phyloP scores from a whole-genome alignment of 441 rosid genomes.

The Pelargonium australe region DNA sequence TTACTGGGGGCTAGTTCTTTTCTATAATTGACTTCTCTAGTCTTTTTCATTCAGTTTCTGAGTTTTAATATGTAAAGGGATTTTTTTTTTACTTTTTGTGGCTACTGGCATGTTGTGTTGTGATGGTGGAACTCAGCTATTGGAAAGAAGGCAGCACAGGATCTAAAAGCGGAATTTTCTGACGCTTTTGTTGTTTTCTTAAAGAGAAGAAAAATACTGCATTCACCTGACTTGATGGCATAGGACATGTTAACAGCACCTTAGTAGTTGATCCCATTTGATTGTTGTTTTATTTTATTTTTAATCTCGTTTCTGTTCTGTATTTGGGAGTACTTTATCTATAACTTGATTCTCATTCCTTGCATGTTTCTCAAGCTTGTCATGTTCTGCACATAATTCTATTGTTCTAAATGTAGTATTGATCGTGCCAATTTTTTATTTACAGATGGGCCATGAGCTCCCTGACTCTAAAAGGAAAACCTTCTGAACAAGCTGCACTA shows the following conservation, averaged over 20 bases:
- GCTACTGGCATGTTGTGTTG: not conserved
- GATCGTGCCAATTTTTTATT: slow-evolving; percentile 1
- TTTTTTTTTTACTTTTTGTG: not conserved
- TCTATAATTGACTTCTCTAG: not conserved
- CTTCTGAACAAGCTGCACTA: slow-evolving; percentile 72
- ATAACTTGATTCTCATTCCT: not conserved
- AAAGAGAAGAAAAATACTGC: not conserved
- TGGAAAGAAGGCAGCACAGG: not conserved
- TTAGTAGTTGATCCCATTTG: not conserved
- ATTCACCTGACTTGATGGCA: not conserved
- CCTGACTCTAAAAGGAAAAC: slow-evolving; percentile 89
- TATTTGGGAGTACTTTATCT: not conserved
- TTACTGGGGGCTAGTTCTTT: slow-evolving; percentile 1
- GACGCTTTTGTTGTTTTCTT: not conserved
- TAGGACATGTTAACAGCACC: not conserved
- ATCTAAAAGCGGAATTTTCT: not conserved
- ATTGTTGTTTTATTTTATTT: too few relatives aligned
- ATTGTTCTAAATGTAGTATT: slow-evolving; percentile 8
- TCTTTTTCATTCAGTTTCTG: not conserved
- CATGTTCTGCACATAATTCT: not conserved
- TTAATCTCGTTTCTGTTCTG: not conserved
- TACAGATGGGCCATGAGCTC: slow-evolving; percentile 99
- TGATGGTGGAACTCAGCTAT: not conserved
- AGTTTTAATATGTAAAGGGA: not conserved
- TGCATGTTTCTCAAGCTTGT: not conserved